Evolutionary conservation across 106 monocot species (phyloP), one percentile per base, ranked within the genome.

Genomic region (Vanilla planifolia): DNA sequence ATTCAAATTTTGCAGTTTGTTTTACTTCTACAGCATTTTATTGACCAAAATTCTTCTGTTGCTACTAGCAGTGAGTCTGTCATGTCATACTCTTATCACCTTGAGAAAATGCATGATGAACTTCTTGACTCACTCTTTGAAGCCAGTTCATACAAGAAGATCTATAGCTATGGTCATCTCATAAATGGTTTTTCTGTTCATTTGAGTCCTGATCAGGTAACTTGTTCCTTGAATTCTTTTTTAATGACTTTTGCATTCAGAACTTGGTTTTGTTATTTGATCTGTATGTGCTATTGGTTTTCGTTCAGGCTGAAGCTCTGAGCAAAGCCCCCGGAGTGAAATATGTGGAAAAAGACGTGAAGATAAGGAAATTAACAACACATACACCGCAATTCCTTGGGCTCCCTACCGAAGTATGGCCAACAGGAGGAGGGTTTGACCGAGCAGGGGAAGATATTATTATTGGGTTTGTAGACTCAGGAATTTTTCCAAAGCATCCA

Each of bases 301-400:
- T 55, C 40, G 67, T 45, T 45, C 70, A 93, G 93, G 90, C 90
- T 25, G 86, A 81, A 34, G 63, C 53, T 8, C 81, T 96, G 17
- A 73, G 81, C 28, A 76, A 56, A 63, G 68, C 78, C 14, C 84
- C 86, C 50, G 90, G 81, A 29, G 95, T 96, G 43, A 86, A 81
- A 70, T 63, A 81, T 65, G 64, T 96, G 14, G 86, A 96, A 59
- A 87, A 74, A 57, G 95, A 96, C 44, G 79, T 84, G 76, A 96
- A 90, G 62, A 69, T 96, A 33, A 78, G 63, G 74, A 96, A 87
- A 70, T 55, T 96, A 45, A 96, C 95, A 21, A 96, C 90, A 33
- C 95, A 96, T 40, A 96, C 95, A 23, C 95, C 95, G 22, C 75
- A 96, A 56, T 96, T 90, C 67, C 60, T 96, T 59, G 95, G 95